Percentiles rank a stretch among this genome's conserved stretches.
Conservation (phyloP, 129 eudicot genomes). For the Dittrichia graveolens region DNA sequence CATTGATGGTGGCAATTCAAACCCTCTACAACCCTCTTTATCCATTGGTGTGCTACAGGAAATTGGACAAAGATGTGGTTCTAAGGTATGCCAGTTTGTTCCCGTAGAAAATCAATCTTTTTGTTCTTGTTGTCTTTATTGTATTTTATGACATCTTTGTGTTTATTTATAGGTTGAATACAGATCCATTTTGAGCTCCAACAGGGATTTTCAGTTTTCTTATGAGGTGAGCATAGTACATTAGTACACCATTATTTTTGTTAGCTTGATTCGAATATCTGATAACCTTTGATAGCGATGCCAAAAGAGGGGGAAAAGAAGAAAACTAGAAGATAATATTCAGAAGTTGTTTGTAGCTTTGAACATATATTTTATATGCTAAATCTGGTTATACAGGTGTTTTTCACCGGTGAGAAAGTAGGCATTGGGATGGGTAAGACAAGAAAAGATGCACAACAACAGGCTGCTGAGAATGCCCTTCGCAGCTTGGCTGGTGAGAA, state of each 20-base stretch:
- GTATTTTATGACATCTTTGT: constrained; percentile 17
- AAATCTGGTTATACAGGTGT: constrained; percentile 55
- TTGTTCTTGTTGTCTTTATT: constrained; percentile 9
- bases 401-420: constrained; percentile 73
- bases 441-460: constrained; percentile 87
- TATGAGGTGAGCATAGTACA: constrained; percentile 61
- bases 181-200: constrained; percentile 62
- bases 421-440: constrained; percentile 90
- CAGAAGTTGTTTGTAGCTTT: background rate
- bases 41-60: constrained; percentile 76
- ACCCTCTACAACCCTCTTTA: constrained; percentile 48
- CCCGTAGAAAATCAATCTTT: background rate
- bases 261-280: constrained; percentile 1
- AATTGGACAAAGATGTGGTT: constrained; percentile 78
- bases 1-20: constrained; percentile 51
- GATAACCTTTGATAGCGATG: background rate
- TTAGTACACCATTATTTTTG: background rate
- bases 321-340: background rate
- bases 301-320: background rate
- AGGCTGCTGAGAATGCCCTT: constrained; percentile 93
- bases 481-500: constrained; percentile 73
- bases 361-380: no score
- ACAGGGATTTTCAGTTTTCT: constrained; percentile 70
- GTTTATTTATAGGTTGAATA: constrained; percentile 70
- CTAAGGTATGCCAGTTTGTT: constrained; percentile 54